Evolutionary conservation across 2,329 filamentous ascomycete genomes (phyloP), one percentile per base, ranked within the genome.

Genomic region (Seiridium cupressi): DNA sequence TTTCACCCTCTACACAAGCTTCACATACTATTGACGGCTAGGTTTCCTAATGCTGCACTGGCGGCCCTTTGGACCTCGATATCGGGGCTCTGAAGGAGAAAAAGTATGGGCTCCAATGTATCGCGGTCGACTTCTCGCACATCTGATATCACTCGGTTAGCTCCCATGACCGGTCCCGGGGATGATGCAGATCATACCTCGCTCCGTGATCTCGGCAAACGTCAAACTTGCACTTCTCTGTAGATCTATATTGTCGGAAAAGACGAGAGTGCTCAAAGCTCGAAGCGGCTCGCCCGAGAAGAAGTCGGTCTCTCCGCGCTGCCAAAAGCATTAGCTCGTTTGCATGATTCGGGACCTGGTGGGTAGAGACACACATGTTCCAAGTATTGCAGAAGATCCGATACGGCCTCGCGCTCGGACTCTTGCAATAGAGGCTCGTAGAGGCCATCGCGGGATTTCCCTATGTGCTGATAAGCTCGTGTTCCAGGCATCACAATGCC

Each of bases 241-340:
- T 57, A 99, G 84, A 75, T 99, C 95, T 74, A 99, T 93, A 79
- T 99, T 99, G 77, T 98, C 93, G 60, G 95, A 99, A 76, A 97
- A 99, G 60, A 99, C 95, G 34, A 99, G 85, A 10, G 94, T 99
- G 77, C 92, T 97, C 60, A 99, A 81, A 51, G 95, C 94, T 77
- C 91, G 90, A 60, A 99, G 87, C 51, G 95, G 95, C 72, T 97
- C 93, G 77, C 95, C 95, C 44, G 91, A 89, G 79, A 99, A 99
- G 86, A 99, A 99, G 77, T 99, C 94, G 70, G 93, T 98, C 76
- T 99, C 95, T 73, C 89, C 90, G 73, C 95, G 90, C 95, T 97
- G 74, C 35, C 13, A n/a, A 18, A 35, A 34, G 6, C 35, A 13
- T 35, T 53, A 35, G 35, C 18, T 26, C 18, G 2, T 26, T 26